These are phyloP conservation scores for Xylaria sp. DNA, from an alignment of 495 filamentous ascomycete species.

Conservation along the genomic window DNA sequence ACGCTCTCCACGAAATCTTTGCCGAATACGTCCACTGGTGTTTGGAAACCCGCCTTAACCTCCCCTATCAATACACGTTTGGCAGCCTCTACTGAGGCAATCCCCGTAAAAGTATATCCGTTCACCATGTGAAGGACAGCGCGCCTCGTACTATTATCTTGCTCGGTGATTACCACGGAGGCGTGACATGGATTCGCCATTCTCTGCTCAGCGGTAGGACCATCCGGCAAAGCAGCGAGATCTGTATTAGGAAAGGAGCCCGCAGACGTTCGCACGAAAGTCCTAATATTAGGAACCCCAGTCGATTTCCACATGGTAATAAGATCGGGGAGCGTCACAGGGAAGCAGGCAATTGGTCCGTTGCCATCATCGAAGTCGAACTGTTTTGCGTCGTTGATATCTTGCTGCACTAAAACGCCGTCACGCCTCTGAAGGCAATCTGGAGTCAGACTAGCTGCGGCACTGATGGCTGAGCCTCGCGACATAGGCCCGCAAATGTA, in stretches of 20 bases:
- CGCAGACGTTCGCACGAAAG: neutral
- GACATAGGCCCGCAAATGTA: constrained; percentile 8
- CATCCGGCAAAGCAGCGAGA: constrained; percentile 6
- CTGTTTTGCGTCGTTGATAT: constrained; percentile 11
- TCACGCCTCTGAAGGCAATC: constrained; percentile 15
- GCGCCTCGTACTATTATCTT: neutral
- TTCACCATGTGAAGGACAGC: constrained; percentile 20
- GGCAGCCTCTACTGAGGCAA: constrained; percentile 10
- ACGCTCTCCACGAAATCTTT: constrained; percentile 5
- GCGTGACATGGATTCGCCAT: constrained; percentile 9
- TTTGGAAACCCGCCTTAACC: constrained; percentile 13
- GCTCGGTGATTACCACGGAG: constrained; percentile 4
- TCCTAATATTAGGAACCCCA: constrained; percentile 1
- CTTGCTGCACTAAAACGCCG: neutral
- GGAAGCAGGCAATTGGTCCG: neutral
- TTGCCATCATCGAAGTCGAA: constrained; percentile 21
- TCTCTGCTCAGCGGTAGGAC: constrained; percentile 15
- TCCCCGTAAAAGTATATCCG: constrained; percentile 17
- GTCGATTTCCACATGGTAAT: constrained; percentile 18
- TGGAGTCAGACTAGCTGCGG: constrained; percentile 1
- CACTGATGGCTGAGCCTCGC: constrained; percentile 13
- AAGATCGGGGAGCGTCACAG: constrained; percentile 18
- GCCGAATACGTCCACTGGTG: constrained; percentile 7
- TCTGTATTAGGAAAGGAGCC: constrained; percentile 12
- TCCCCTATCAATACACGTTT: constrained; percentile 10